Percentiles rank a stretch among this genome's conserved stretches.
Evolutionary conservation across 106 monocot genomes (phyloP).

Genomic region (Phalaenopsis equestris): DNA sequence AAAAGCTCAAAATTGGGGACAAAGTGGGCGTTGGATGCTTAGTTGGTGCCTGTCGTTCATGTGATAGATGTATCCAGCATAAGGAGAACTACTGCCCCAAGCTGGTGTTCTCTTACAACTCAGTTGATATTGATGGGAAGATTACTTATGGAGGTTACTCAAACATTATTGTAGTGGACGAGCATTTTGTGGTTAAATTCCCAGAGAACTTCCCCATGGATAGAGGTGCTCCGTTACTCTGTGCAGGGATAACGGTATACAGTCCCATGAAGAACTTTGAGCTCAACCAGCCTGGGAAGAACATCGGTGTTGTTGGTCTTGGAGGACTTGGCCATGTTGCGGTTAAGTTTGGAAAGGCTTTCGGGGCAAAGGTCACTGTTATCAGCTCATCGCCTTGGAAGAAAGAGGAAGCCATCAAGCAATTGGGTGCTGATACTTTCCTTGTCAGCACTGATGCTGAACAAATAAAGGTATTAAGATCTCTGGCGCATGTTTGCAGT

Average conservation of each 20-base stretch:
- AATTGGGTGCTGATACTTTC: conserved; percentile 11
- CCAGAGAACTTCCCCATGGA: conserved; percentile 6
- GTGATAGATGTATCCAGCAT: conserved; percentile 32
- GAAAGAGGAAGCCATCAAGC: conserved; percentile 11
- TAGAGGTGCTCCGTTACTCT: conserved; percentile 3
- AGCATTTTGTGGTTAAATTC: conserved; percentile 32
- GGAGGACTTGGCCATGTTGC: conserved; percentile 15
- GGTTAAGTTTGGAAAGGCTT: conserved; percentile 16
- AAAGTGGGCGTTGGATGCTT: conserved; percentile 64
- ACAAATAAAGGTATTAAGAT: conserved; percentile 8
- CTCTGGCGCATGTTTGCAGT: not conserved
- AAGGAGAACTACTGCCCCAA: conserved; percentile 62
- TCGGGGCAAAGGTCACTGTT: conserved; percentile 15
- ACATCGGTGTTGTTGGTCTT: conserved; percentile 11
- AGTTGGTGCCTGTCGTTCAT: conserved; percentile 45
- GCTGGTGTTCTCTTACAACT: conserved; percentile 35
- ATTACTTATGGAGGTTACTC: conserved; percentile 62
- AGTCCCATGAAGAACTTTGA: conserved; percentile 7
- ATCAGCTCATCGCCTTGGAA: conserved; percentile 9
- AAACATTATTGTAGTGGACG: conserved; percentile 38
- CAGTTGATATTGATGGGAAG: conserved; percentile 24
- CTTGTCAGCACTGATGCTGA: conserved; percentile 15
- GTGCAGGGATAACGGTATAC: conserved; percentile 16
- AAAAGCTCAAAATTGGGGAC: conserved; percentile 55
- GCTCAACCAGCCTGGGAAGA: conserved; percentile 1